Base-by-base conservation (phyloP, 208 protist genomes). In the Crithidia fasciculata region DNA sequence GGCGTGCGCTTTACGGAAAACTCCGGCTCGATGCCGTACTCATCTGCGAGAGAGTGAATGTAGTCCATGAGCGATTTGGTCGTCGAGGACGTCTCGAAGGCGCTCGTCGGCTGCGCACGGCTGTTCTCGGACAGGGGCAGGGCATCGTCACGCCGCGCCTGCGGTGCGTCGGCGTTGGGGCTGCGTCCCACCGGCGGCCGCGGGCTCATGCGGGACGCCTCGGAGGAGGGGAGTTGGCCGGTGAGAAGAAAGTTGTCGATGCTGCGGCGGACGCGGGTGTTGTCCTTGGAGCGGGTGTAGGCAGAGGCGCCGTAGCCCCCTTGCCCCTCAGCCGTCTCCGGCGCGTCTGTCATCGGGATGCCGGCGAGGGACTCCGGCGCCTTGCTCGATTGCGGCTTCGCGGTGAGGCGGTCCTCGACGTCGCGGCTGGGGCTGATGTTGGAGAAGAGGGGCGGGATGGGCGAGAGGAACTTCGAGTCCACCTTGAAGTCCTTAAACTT, bases 401-500 rank as follows among this genome's bases (percentile, higher is more conserved):
- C 69, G 28, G 70, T 68, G 13, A 74, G 68, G n/a, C 69, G 68
- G 49, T 80, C 69, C 15, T 74, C 57, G 36, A 49, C 47, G 8
- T 47, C 55, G 19, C 43, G 8, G 10, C 43, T 47, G 67, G 36
- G 2, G 60, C 18, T 60, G 44, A 60, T n/a, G 44, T 52, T 36
- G 5, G 74, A 69, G 61, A 73, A 79, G 53, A 79, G 74, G 8
- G 74, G 63, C 54, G 74, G 67, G 41, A 64, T 55, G 6, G 69
- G 69, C 9, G 69, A 44, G 19, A 67, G 37, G 12, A 53, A 53
- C 15, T 43, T 57, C 40, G 69, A 2, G 60, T 74, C 69, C 10
- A 67, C 69, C 57, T 77, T 69, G 54, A 78, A 83, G 36, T 83
- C 73, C 19, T 78, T 74, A 56, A 71, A 83, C 65, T 83, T 83